Evolutionary conservation across 2,329 filamentous ascomycete species (phyloP).

Genomic region (Cladophialophora exuberans): DNA sequence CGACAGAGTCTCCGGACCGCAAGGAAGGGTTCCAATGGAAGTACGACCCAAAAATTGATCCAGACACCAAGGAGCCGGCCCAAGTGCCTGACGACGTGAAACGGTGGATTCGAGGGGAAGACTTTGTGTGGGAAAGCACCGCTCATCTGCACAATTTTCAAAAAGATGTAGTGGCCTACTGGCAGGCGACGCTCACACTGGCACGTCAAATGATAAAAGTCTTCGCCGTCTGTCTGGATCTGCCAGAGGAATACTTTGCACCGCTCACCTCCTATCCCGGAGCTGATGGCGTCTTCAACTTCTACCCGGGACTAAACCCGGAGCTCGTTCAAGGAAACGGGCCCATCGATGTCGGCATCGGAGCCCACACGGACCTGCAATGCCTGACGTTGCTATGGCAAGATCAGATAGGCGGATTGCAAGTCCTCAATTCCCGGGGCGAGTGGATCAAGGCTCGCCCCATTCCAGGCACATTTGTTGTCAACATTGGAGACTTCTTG

Average conservation of each 20-base stretch:
- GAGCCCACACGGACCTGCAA: slow-evolving; percentile 58
- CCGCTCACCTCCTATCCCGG: slow-evolving; percentile 57
- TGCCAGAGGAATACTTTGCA: slow-evolving; percentile 61
- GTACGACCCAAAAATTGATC: slow-evolving; percentile 59
- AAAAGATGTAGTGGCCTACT: slow-evolving; percentile 52
- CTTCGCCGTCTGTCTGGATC: slow-evolving; percentile 59
- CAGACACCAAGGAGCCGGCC: slow-evolving; percentile 45
- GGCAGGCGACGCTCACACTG: slow-evolving; percentile 53
- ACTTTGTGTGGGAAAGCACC: slow-evolving; percentile 59
- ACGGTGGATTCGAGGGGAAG: slow-evolving; percentile 50
- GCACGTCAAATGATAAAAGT: slow-evolving; percentile 55
- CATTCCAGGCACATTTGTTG: slow-evolving; percentile 48
- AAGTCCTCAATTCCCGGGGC: slow-evolving; percentile 49
- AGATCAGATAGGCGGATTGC: slow-evolving; percentile 55
- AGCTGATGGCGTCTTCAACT: slow-evolving; percentile 49
- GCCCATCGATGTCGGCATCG: slow-evolving; percentile 47
- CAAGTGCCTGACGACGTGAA: slow-evolving; percentile 50
- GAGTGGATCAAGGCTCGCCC: slow-evolving; percentile 48
- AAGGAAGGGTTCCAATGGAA: slow-evolving; percentile 57
- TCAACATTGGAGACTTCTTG: slow-evolving; percentile 56
- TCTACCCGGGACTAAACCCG: slow-evolving; percentile 47
- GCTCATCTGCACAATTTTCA: slow-evolving; percentile 53
- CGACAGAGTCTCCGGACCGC: slow-evolving; percentile 43
- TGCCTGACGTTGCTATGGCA: slow-evolving; percentile 60
- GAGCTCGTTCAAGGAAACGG: slow-evolving; percentile 33